Conservation (phyloP, 805 yeast genomes). For the Blastobotrys attinorum region DNA sequence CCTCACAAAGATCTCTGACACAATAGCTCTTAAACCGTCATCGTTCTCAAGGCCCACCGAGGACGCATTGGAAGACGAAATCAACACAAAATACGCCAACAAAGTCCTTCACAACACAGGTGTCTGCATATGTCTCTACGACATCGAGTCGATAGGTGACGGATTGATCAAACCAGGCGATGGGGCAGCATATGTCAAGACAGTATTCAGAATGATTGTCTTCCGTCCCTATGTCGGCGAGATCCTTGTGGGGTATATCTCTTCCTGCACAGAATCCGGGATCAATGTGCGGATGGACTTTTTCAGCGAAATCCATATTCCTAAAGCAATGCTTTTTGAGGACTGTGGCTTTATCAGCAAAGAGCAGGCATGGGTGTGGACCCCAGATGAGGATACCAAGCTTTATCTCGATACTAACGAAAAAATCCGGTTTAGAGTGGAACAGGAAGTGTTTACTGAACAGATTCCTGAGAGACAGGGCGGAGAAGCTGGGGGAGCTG, state of each 20-base stretch:
- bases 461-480: slow-evolving; percentile 70
- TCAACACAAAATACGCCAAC: slow-evolving; percentile 79
- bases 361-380: slow-evolving; percentile 97
- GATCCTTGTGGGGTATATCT: slow-evolving; percentile 85
- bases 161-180: slow-evolving; percentile 92
- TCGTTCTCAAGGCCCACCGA: slow-evolving; percentile 65
- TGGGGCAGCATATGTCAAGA: slow-evolving; percentile 76
- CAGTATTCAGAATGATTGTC: slow-evolving; percentile 64
- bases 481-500: slow-evolving; percentile 25
- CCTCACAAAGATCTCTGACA: slow-evolving; percentile 69
- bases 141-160: slow-evolving; percentile 70
- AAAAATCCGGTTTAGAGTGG: slow-evolving; percentile 83
- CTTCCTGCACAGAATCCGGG: slow-evolving; percentile 82
- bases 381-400: slow-evolving; percentile 45
- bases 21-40: slow-evolving; percentile 83
- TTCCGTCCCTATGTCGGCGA: slow-evolving; percentile 96
- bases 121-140: slow-evolving; percentile 77
- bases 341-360: slow-evolving; percentile 52
- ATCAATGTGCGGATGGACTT: slow-evolving; percentile 76
- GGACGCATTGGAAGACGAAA: slow-evolving; percentile 68
- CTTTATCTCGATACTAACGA: slow-evolving; percentile 86
- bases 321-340: slow-evolving; percentile 75
- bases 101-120: slow-evolving; percentile 81
- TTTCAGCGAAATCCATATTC: slow-evolving; percentile 88
- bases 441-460: slow-evolving; percentile 78